Conservation (phyloP, 2,329 filamentous ascomycete species). For the Sphaerulina musiva region DNA sequence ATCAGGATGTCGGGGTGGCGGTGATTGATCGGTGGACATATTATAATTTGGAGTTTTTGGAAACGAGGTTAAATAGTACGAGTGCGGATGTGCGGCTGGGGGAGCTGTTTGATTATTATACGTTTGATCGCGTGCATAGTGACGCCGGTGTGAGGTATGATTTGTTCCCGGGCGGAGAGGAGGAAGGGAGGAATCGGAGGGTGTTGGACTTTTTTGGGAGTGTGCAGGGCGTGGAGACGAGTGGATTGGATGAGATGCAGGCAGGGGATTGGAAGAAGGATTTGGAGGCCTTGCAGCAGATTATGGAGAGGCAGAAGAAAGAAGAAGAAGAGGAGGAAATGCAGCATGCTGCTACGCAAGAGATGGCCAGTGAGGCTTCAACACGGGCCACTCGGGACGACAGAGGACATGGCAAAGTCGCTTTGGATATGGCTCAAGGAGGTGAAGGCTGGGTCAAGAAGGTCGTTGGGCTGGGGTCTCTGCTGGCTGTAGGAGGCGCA, state of each 20-base stretch:
- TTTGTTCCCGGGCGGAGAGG: constrained; percentile 79
- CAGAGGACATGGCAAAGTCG: constrained; percentile 1
- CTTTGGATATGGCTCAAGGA: constrained; percentile 31
- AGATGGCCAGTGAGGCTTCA: constrained; percentile 7
- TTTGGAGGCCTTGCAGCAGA: constrained; percentile 60
- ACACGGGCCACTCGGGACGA: constrained; percentile 5
- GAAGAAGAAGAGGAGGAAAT: constrained; percentile 6
- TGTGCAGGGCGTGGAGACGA: constrained; percentile 88
- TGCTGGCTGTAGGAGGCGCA: constrained; percentile 36
- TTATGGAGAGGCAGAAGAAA: constrained; percentile 50
- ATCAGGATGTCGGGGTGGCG: constrained; percentile 94
- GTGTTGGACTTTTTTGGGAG: constrained; percentile 98
- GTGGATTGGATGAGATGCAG: constrained; percentile 41
- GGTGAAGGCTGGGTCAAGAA: constrained; percentile 39
- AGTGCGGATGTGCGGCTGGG: constrained; percentile 78
- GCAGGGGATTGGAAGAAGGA: constrained; percentile 56
- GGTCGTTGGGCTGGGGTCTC: constrained; percentile 35
- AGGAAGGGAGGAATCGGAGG: constrained; percentile 67
- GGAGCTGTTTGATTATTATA: constrained; percentile 93
- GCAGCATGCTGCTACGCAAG: constrained; percentile 4
- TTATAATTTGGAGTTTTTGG: constrained; percentile 95
- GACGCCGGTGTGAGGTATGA: constrained; percentile 90
- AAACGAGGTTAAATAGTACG: constrained; percentile 78
- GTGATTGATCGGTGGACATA: constrained; percentile 99
- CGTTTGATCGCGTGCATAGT: constrained; percentile 88